Percentiles rank a stretch among this genome's conserved stretches.
Conservation (phyloP, 2,329 filamentous ascomycete species). For the Penicillium rolfsii region DNA sequence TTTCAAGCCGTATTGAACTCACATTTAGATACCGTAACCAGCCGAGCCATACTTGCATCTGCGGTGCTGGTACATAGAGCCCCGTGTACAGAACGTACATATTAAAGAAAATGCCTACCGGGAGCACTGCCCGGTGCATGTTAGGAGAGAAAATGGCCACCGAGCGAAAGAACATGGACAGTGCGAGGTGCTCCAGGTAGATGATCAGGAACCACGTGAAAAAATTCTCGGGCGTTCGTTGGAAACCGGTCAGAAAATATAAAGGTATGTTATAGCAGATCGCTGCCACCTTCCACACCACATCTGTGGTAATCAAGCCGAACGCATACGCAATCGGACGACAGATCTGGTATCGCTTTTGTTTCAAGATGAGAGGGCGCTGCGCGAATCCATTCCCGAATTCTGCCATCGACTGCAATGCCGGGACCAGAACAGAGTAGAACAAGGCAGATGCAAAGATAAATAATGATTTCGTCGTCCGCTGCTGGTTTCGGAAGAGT, state of each 20-base stretch:
- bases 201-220: neutral
- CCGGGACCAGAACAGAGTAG: neutral
- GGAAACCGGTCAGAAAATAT: neutral
- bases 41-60: slow-evolving; percentile 71
- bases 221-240: neutral
- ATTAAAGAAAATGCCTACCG: slow-evolving; percentile 61
- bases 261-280: neutral
- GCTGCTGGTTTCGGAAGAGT: neutral
- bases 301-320: neutral
- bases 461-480: neutral
- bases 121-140: neutral
- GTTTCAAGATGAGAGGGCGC: neutral
- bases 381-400: neutral
- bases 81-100: slow-evolving; percentile 76
- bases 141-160: neutral
- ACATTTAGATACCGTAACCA: slow-evolving; percentile 74
- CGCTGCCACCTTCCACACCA: neutral
- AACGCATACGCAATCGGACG: neutral
- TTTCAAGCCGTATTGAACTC: too few species aligned
- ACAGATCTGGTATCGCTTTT: neutral
- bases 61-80: slow-evolving; percentile 74
- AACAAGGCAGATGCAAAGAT: neutral
- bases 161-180: neutral
- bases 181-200: neutral
- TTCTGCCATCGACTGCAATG: neutral